Evolutionary conservation across 768 basidiomycete genomes (phyloP), one percentile per base, ranked within the genome.

Genomic region (Serpula lacrymans): DNA sequence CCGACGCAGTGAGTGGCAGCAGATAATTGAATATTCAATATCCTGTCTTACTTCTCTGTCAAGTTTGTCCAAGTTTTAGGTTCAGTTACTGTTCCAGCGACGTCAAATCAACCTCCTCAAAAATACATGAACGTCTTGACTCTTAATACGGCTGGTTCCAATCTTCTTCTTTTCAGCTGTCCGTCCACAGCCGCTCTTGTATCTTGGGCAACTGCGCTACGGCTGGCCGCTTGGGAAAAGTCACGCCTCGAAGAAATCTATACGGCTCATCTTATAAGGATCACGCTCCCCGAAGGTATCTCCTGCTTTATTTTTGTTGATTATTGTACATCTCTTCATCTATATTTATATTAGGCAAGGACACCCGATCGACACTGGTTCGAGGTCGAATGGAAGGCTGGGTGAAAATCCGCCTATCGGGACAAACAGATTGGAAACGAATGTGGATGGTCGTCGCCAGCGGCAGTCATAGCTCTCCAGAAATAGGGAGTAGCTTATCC

Each of bases 341-440:
- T 34, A 39, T 24, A 43, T 38, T 39, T 11, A 23, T 4, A 29
- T 7, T 24, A 68, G 73, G 73, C 42, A 67, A 64, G 30, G 75
- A 75, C 21, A 69, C 80, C 2, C 78, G 74, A 7, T 72, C 80
- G 2, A 80, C 85, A 6, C 73, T 94, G 2, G 59, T 77, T 9
- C 75, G 77, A 34, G 84, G 88, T 7, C 75, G 77, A 43, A 76
- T 92, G 71, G 94, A 97, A 59, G 95, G 94, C 1, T 93, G 88
- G 88, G 85, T 91, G 13, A 78, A 84, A 50, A 75, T 92, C 33
- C 83, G 95, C 32, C 72, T 97, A 27, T 86, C 93, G n/a, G 94
- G 95, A n/a, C 91, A 93, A 52, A 93, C 89, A 0, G 92, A 96
- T 50, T 98, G 95, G 95, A 92, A 92, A 59, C 76, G 80, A 29